Evolutionary conservation across 441 rosid genomes (phyloP).

Genomic region (Iberis amara): DNA sequence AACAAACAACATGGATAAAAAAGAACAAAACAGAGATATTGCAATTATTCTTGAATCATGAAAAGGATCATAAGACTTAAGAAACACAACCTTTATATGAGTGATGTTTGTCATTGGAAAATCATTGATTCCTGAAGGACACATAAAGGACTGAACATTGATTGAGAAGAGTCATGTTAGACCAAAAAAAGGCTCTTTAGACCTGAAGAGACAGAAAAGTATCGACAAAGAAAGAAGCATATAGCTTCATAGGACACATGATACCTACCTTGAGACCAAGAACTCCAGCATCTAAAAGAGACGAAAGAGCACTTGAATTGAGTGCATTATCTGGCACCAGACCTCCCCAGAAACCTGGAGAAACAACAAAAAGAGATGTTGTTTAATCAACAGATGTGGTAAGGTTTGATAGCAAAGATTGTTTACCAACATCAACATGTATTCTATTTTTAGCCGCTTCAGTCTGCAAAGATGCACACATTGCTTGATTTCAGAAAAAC

Average conservation of each 20-base stretch:
- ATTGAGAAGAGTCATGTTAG: constrained; percentile 24
- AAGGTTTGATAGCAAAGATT: constrained; percentile 28
- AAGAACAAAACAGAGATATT: neutral
- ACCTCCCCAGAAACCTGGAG: constrained; percentile 97
- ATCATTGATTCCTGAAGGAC: constrained; percentile 83
- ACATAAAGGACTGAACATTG: constrained; percentile 71
- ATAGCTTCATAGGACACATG: neutral
- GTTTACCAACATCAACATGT: constrained; percentile 79
- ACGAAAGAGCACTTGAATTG: constrained; percentile 55
- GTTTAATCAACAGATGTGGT: constrained; percentile 21
- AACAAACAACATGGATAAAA: neutral
- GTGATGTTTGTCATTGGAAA: constrained; percentile 85
- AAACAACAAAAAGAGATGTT: neutral
- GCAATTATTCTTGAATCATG: constrained; percentile 1
- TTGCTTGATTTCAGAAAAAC: constrained; percentile 17
- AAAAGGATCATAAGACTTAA: constrained; percentile 1
- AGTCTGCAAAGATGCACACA: constrained; percentile 33
- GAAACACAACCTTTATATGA: constrained; percentile 68
- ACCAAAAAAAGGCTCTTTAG: constrained; percentile 6
- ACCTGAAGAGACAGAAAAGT: neutral
- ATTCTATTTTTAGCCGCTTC: constrained; percentile 72
- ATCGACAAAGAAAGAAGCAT: neutral
- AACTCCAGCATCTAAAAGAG: constrained; percentile 76
- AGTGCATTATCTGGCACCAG: constrained; percentile 90
- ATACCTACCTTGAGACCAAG: constrained; percentile 83